Conservation (phyloP, 2,329 filamentous ascomycete species). For the Aspergillus hiratsukae region DNA sequence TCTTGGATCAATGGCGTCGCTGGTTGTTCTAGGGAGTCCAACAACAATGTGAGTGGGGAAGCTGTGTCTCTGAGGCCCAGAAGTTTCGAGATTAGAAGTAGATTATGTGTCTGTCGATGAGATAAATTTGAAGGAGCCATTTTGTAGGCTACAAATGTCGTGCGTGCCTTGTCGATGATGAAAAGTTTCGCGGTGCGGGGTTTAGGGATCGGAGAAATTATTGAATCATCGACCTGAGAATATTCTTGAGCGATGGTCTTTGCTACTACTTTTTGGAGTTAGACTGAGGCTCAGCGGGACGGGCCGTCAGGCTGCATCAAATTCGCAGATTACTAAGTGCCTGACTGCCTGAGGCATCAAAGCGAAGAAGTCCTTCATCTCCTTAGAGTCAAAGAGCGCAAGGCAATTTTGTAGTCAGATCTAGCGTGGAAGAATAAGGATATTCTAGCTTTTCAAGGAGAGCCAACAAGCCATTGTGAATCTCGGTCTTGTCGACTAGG, state of each 20-base stretch:
- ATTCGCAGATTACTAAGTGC: background rate
- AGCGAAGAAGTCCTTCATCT: background rate
- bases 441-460: background rate
- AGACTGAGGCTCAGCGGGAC: conserved; percentile 32
- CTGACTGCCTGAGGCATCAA: background rate
- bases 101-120: conserved; percentile 76
- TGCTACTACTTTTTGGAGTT: conserved; percentile 14
- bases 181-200: conserved; percentile 11
- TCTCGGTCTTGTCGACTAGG: background rate
- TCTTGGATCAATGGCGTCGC: conserved; percentile 66
- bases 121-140: conserved; percentile 38
- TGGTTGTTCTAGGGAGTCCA: conserved; percentile 81
- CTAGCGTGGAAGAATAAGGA: background rate
- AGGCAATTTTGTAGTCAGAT: background rate
- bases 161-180: background rate
- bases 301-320: conserved; percentile 16
- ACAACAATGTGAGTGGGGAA: conserved; percentile 79
- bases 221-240: conserved; percentile 12
- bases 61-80: conserved; percentile 72
- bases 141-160: background rate
- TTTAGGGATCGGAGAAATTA: conserved; percentile 13
- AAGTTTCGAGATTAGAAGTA: conserved; percentile 77
- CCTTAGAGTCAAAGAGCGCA: background rate
- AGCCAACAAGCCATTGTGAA: background rate
- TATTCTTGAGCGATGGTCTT: conserved; percentile 20